Conservation (phyloP, 73 alveolate genomes). For the Paramecium tetraurelia region DNA sequence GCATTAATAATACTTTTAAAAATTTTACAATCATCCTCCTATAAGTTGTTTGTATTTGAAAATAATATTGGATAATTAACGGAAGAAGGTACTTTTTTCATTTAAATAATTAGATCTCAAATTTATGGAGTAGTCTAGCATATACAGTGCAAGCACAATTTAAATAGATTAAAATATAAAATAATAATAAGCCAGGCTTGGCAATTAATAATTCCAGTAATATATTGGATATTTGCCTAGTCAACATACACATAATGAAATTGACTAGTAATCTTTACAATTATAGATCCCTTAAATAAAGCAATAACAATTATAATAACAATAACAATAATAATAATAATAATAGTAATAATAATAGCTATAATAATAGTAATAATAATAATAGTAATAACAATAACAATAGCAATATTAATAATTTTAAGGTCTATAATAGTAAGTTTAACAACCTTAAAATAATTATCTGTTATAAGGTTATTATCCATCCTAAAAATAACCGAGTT, state of each 20-base stretch:
- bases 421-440: neutral
- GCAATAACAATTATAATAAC: neutral
- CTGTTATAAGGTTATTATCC: neutral
- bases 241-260: neutral
- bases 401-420: neutral
- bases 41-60: neutral
- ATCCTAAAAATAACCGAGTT: neutral
- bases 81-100: neutral
- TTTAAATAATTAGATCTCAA: slow-evolving; percentile 34
- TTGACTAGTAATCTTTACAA: neutral
- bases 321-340: neutral
- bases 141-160: neutral
- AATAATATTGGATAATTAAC: neutral
- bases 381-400: neutral
- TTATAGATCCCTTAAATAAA: too few relatives aligned
- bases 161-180: neutral
- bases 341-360: neutral
- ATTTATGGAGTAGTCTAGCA: slow-evolving; percentile 1
- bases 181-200: neutral
- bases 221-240: neutral
- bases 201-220: neutral
- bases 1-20: neutral
- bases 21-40: neutral
- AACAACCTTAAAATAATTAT: neutral
- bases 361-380: neutral